These are phyloP conservation scores for Bryoglossum gracile DNA, from an alignment of 495 filamentous ascomycete genomes.

Conservation along the genomic window DNA sequence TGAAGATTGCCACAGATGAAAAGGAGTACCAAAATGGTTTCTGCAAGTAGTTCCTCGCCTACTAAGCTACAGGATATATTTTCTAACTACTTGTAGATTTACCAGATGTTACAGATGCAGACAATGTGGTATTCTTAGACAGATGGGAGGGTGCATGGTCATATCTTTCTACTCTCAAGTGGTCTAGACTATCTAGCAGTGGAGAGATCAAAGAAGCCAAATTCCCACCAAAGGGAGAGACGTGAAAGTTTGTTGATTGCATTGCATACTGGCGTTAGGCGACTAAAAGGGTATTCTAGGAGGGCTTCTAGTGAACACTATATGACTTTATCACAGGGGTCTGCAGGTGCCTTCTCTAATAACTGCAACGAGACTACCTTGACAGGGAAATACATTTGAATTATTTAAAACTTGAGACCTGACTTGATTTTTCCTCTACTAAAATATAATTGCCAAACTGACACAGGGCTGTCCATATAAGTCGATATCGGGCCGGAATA, in stretches of 20 bases:
- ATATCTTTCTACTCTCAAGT: conserved; percentile 44
- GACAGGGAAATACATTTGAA: no score
- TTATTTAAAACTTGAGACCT: no score
- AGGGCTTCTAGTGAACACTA: background rate
- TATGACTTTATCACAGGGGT: no score
- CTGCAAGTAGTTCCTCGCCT: conserved; percentile 37
- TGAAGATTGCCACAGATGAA: conserved; percentile 60
- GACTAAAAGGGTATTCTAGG: conserved; percentile 12
- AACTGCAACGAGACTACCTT: no score
- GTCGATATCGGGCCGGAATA: no score
- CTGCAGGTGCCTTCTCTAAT: background rate
- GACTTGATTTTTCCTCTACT: no score
- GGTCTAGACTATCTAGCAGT: conserved; percentile 53
- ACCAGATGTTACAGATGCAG: conserved; percentile 41
- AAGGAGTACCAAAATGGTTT: conserved; percentile 82
- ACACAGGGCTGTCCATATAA: no score
- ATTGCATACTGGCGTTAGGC: conserved; percentile 23
- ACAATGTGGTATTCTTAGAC: conserved; percentile 37
- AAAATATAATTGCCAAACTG: no score
- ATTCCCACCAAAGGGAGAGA: conserved; percentile 63
- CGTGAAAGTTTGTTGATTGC: conserved; percentile 29
- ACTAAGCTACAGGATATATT: conserved; percentile 8
- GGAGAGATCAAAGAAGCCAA: conserved; percentile 48
- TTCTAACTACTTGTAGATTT: conserved; percentile 33
- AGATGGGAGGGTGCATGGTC: conserved; percentile 48